Evolutionary conservation across 2,329 filamentous ascomycete genomes (phyloP).

Genomic region (Scedosporium boydii): DNA sequence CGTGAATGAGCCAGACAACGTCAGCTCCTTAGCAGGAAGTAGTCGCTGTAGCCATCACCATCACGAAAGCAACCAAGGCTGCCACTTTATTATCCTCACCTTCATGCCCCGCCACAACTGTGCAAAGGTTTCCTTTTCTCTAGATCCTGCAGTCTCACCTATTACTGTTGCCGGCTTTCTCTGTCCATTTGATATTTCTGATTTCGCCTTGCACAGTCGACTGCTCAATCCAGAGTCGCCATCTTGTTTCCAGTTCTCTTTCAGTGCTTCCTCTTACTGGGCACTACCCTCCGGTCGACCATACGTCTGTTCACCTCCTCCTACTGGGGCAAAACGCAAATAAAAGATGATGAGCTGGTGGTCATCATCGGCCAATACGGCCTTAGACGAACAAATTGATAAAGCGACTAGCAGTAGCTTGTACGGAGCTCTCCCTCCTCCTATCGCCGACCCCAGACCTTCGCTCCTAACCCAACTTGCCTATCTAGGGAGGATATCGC

Average conservation of each 20-base stretch:
- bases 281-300: neutral
- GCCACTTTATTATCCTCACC: neutral
- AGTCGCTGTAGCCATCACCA: neutral
- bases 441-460: slow-evolving; percentile 4
- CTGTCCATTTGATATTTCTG: neutral
- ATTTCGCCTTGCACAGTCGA: no score
- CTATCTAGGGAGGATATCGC: slow-evolving; percentile 78
- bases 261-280: neutral
- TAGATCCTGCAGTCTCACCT: neutral
- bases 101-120: neutral
- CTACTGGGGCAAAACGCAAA: neutral
- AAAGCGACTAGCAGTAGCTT: slow-evolving; percentile 89
- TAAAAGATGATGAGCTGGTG: slow-evolving; percentile 78
- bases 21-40: neutral
- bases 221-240: no score
- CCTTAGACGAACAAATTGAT: slow-evolving; percentile 95
- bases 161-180: neutral
- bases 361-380: slow-evolving; percentile 84
- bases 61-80: neutral
- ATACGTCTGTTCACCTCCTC: neutral
- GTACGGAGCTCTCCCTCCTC: slow-evolving; percentile 38
- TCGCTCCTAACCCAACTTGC: slow-evolving; percentile 10
- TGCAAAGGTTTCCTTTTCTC: neutral
- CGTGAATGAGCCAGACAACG: neutral
- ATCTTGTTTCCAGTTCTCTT: neutral